Evolutionary conservation across 768 basidiomycete species (phyloP).

Genomic region (Kwoniella shandongensis): DNA sequence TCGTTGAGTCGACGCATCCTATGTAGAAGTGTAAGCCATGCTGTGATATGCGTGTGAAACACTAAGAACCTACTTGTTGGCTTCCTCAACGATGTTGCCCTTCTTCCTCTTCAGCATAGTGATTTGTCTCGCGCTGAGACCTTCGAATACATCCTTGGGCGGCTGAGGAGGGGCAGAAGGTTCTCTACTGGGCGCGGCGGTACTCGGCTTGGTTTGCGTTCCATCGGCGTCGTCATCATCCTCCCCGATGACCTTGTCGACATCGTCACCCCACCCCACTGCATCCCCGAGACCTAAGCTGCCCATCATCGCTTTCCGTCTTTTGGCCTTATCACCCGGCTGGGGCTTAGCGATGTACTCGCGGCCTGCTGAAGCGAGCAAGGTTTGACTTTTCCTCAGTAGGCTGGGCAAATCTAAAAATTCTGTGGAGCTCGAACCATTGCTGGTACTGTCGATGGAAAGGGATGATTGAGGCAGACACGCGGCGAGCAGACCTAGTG

Average conservation of each 20-base stretch:
- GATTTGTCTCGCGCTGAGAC: conserved; percentile 84
- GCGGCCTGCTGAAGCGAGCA: conserved; percentile 89
- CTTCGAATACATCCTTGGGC: conserved; percentile 51
- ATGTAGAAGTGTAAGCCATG: conserved; percentile 3
- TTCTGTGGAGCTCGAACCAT: neutral
- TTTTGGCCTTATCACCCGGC: conserved; percentile 39
- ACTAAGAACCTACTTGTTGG: conserved; percentile 50
- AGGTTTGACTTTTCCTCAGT: conserved; percentile 65
- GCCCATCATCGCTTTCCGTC: conserved; percentile 47
- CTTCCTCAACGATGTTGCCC: conserved; percentile 65
- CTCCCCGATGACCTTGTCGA: conserved; percentile 46
- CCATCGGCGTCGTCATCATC: conserved; percentile 34
- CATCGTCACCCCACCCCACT: conserved; percentile 47
- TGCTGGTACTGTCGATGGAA: conserved; percentile 19
- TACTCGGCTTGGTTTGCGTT: neutral
- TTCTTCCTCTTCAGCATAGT: conserved; percentile 94
- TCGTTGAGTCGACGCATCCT: conserved; percentile 42
- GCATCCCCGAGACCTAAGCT: conserved; percentile 42
- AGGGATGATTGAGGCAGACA: conserved; percentile 62
- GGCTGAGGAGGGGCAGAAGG: conserved; percentile 15
- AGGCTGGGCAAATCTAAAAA: conserved; percentile 61
- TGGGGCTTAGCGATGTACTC: conserved; percentile 63
- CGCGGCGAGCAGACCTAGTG: conserved; percentile 81
- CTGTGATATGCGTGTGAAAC: neutral
- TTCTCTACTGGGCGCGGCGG: conserved; percentile 5